Percentiles rank a stretch among this genome's conserved stretches.
Conservation (phyloP, 345 rosid species). For the Populus ilicifolia region DNA sequence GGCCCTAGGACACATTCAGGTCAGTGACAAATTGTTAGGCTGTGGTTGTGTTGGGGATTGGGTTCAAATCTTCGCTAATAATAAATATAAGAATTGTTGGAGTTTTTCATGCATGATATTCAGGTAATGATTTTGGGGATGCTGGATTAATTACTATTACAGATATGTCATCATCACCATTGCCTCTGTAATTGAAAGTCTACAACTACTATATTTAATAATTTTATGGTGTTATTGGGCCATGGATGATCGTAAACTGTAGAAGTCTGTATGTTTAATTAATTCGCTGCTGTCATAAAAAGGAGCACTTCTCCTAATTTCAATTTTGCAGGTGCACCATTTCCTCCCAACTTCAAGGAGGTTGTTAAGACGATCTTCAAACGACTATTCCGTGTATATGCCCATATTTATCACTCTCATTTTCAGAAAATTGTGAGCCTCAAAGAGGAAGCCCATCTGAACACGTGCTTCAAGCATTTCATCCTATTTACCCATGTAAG, state of each 20-base stretch:
- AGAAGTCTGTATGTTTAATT: not conserved
- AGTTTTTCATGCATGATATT: not conserved
- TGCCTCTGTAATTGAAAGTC: no score
- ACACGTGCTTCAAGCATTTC: slow-evolving; percentile 98
- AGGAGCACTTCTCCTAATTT: not conserved
- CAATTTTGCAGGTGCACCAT: slow-evolving; percentile 71
- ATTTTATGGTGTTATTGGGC: no score
- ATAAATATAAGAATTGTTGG: not conserved
- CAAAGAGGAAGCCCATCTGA: slow-evolving; percentile 98
- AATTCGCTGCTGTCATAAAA: not conserved
- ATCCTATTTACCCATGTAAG: slow-evolving; percentile 92
- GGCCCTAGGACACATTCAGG: not conserved
- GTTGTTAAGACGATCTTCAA: slow-evolving; percentile 96
- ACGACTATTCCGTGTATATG: slow-evolving; percentile 92
- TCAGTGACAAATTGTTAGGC: no score
- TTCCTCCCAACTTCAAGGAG: slow-evolving; percentile 92
- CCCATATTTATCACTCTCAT: slow-evolving; percentile 93
- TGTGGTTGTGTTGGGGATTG: not conserved
- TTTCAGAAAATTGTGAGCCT: slow-evolving; percentile 99
- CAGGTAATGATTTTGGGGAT: not conserved
- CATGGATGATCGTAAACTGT: no score
- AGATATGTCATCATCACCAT: no score
- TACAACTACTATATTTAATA: no score
- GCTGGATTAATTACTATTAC: not conserved
- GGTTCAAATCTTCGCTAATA: not conserved